phyloP scores from a whole-genome alignment of 805 yeast species.

The Wickerhamomyces bovis region DNA sequence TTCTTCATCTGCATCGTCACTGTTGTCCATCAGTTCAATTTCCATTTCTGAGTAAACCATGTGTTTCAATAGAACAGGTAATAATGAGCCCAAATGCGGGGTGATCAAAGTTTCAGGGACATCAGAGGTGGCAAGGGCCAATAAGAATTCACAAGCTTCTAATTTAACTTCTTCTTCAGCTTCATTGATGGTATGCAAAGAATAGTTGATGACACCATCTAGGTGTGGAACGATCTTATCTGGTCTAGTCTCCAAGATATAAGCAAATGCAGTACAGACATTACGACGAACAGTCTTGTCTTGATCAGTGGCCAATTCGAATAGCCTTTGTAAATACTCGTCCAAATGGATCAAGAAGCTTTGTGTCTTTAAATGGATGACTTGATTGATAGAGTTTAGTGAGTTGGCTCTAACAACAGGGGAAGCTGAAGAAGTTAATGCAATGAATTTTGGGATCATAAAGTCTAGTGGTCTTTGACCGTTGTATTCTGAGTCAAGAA shows the following conservation, averaged over 20 bases:
- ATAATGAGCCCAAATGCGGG: slow-evolving; percentile 52
- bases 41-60: slow-evolving; percentile 90
- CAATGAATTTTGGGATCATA: slow-evolving; percentile 60
- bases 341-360: slow-evolving; percentile 60
- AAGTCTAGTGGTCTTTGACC: slow-evolving; percentile 63
- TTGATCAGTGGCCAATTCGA: slow-evolving; percentile 59
- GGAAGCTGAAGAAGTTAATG: slow-evolving; percentile 37
- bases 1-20: slow-evolving; percentile 69
- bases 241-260: slow-evolving; percentile 69
- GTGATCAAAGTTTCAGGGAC: slow-evolving; percentile 47
- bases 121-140: slow-evolving; percentile 61
- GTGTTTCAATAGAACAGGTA: slow-evolving; percentile 73
- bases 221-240: slow-evolving; percentile 76
- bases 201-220: slow-evolving; percentile 79
- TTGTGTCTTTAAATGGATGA: slow-evolving; percentile 65
- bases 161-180: slow-evolving; percentile 70
- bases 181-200: slow-evolving; percentile 67
- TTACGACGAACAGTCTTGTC: slow-evolving; percentile 59
- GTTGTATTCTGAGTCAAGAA: slow-evolving; percentile 58
- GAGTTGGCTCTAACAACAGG: slow-evolving; percentile 54
- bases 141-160: slow-evolving; percentile 89
- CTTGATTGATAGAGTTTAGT: slow-evolving; percentile 69
- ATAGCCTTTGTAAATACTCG: slow-evolving; percentile 55
- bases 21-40: slow-evolving; percentile 58
- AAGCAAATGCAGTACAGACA: slow-evolving; percentile 70